Evolutionary conservation across 148 eudicot species (phyloP).

Genomic region (Nyssa sinensis): DNA sequence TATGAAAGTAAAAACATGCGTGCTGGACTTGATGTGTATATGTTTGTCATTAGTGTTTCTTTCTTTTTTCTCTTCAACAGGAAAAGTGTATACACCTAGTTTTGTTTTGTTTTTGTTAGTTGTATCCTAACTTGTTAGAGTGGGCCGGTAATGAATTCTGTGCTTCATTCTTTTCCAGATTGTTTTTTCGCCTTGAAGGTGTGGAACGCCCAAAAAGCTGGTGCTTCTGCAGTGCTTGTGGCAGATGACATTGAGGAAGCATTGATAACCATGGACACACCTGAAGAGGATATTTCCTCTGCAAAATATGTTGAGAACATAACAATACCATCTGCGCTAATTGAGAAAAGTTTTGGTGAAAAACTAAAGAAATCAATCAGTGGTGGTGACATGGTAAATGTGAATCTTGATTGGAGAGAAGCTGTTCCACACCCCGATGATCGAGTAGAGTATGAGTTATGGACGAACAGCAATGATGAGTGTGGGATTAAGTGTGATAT

Average conservation of each 20-base stretch:
- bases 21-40: neutral
- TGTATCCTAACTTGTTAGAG: neutral
- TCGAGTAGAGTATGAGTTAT: constrained; percentile 87
- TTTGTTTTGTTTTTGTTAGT: neutral
- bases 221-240: constrained; percentile 94
- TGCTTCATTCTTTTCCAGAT: constrained; percentile 39
- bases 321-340: constrained; percentile 92
- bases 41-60: neutral
- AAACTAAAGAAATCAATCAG: constrained; percentile 55
- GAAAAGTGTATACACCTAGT: neutral
- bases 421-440: constrained; percentile 97
- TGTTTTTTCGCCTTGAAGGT: constrained; percentile 90
- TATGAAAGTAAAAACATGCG: neutral
- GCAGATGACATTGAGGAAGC: constrained; percentile 80
- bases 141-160: neutral
- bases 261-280: constrained; percentile 89
- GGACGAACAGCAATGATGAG: constrained; percentile 96
- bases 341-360: constrained; percentile 71
- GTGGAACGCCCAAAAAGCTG: constrained; percentile 95
- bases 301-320: constrained; percentile 83
- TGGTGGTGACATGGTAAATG: constrained; percentile 76
- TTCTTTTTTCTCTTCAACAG: neutral
- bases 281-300: constrained; percentile 70
- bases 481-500: constrained; percentile 92
- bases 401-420: constrained; percentile 98